phyloP scores from a whole-genome alignment of 177 flowering plant genomes.

The Vitis hybrid region DNA sequence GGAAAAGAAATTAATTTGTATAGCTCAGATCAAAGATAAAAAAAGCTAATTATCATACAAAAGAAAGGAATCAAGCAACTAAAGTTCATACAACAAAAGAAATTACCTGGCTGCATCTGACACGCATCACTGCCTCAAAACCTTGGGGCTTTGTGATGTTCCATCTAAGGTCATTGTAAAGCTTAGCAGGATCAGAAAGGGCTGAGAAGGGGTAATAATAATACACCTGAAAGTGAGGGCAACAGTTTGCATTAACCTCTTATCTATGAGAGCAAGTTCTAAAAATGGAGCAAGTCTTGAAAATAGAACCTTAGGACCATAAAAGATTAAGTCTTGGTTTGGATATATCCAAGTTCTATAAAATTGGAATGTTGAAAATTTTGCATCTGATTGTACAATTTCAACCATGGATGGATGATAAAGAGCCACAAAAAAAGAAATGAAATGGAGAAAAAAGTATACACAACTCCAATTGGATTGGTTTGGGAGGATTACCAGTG shows the following conservation, averaged over 20 bases:
- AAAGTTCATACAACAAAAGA: background rate
- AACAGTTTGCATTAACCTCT: background rate
- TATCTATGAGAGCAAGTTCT: too few relatives aligned
- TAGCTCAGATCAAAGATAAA: background rate
- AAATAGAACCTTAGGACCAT: too few relatives aligned
- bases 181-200: conserved; percentile 88
- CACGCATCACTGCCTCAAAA: conserved; percentile 99
- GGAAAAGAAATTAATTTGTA: conserved; percentile 8
- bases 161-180: conserved; percentile 98
- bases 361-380: too few relatives aligned
- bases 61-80: background rate
- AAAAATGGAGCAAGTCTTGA: too few relatives aligned
- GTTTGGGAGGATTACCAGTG: too few relatives aligned
- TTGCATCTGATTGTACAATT: too few relatives aligned
- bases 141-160: conserved; percentile 98
- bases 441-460: too few relatives aligned
- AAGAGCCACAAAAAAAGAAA: too few relatives aligned
- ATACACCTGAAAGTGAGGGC: conserved; percentile 62
- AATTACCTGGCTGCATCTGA: conserved; percentile 92
- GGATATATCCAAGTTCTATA: too few relatives aligned
- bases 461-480: too few relatives aligned
- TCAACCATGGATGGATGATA: too few relatives aligned
- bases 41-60: background rate
- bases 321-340: too few relatives aligned
- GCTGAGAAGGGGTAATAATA: conserved; percentile 94